Evolutionary conservation across 306 rosid genomes (phyloP), one percentile per base, ranked within the genome.

Genomic region (Glycine tomentella): DNA sequence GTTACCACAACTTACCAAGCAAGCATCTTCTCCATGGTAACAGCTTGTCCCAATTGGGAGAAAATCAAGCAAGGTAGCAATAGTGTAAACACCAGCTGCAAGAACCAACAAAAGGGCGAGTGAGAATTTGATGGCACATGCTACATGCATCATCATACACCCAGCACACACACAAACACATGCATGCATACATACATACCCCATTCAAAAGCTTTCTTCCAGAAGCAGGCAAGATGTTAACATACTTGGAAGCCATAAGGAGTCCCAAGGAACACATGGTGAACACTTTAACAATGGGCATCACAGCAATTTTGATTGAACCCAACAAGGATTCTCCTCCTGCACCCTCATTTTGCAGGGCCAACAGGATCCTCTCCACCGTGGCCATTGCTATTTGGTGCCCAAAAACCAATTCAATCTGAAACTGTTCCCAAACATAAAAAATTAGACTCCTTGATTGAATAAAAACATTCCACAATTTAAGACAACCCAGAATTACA

Each of bases 21-120:
- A 45, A 90, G 84, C 94, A 96, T 92, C 87, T 93, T 96, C 78
- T 91, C 63, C n/a, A 91, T 4, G 33, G 97, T 92, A 75, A 96
- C 65, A 61, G 97, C 91, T 87, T 96, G 97, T 45, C 99, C 99
- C 25, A 96, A 91, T 74, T 92, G 97, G 74, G 99, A 88, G 79
- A 96, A 96, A 38, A 96, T 96, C 87, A 96, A 87, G 77, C 99
- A 96, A 4, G 99, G 99, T 59, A 96, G 85, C 90, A 96, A 90
- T 0, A 96, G 90, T 8, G 99, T 85, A 84, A 96, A 96, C 34
- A 96, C 99, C 91, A 96, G 65, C 99, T 96, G 87, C 87, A 84
- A 88, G 65, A 61, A 69, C 25, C 72, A 42, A 77, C 4, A 73
- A 53, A 8, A 12, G 69, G 25, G 48, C 63, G 8, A 84, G 46